Evolutionary conservation across 176 grass and related monocot genomes (phyloP).

Genomic region (Paspalum notatum): DNA sequence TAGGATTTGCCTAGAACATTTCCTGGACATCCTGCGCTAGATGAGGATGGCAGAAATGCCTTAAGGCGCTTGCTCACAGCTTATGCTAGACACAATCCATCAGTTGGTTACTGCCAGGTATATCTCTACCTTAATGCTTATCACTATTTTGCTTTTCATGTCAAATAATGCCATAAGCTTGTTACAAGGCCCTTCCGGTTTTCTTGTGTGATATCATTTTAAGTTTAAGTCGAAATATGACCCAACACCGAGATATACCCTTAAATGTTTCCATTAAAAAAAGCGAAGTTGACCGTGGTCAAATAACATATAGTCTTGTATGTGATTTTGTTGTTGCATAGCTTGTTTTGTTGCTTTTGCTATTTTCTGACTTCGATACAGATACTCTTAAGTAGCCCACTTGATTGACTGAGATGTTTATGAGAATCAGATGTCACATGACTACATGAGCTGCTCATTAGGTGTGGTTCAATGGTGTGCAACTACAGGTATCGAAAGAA

Average conservation of each 20-base stretch:
- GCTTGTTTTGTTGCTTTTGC: too few relatives aligned
- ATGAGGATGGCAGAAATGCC: constrained; percentile 97
- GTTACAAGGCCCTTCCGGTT: constrained; percentile 4
- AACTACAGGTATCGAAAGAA: neutral
- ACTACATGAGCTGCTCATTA: neutral
- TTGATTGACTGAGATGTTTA: constrained; percentile 11
- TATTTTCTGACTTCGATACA: neutral
- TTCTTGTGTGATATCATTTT: neutral
- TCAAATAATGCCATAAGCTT: constrained; percentile 14
- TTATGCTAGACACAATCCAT: constrained; percentile 98
- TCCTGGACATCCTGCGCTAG: constrained; percentile 94
- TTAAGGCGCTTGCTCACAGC: constrained; percentile 91
- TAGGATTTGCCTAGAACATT: constrained; percentile 99
- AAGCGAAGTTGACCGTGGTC: neutral
- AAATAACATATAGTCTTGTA: neutral
- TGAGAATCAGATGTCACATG: neutral
- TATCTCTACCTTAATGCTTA: constrained; percentile 26
- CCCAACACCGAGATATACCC: neutral
- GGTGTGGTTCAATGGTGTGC: neutral
- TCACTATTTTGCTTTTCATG: constrained; percentile 11
- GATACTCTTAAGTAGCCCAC: neutral
- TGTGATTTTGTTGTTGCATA: neutral
- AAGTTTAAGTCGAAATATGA: neutral
- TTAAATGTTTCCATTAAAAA: neutral
- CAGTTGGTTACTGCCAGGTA: constrained; percentile 99